Percentiles rank a stretch among this genome's conserved stretches.
phyloP scores from a whole-genome alignment of 2,329 filamentous ascomycete species.

The Sporothrix luriei region DNA sequence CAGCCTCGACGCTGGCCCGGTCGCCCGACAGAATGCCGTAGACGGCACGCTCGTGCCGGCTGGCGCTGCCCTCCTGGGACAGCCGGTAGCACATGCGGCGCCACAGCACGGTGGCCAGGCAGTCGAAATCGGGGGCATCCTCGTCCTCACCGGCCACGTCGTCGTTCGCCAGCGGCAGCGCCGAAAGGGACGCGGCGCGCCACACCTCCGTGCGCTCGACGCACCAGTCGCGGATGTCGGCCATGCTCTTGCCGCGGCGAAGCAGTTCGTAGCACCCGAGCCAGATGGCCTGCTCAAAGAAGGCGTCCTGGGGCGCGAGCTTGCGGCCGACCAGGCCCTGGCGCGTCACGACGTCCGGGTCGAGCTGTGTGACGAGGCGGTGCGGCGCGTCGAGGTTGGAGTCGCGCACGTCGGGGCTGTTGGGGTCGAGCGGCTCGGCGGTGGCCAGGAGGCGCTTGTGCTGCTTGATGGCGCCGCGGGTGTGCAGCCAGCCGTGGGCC shows the following conservation, averaged over 20 bases:
- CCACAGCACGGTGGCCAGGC: conserved; percentile 64
- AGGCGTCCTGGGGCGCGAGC: conserved; percentile 80
- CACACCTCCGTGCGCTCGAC: conserved; percentile 82
- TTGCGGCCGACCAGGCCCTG: conserved; percentile 64
- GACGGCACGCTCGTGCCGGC: conserved; percentile 83
- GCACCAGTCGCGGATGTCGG: conserved; percentile 82
- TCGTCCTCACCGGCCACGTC: conserved; percentile 52
- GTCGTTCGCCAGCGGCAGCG: conserved; percentile 62
- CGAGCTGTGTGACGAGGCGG: conserved; percentile 79
- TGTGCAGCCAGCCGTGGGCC: conserved; percentile 89
- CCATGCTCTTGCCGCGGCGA: conserved; percentile 74
- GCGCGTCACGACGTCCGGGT: conserved; percentile 84
- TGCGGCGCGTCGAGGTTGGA: conserved; percentile 62
- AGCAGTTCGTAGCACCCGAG: conserved; percentile 92
- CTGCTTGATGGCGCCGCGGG: conserved; percentile 84
- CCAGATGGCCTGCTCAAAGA: conserved; percentile 89
- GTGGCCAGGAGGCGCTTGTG: conserved; percentile 77
- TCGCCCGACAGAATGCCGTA: conserved; percentile 91
- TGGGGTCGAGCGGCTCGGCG: conserved; percentile 65
- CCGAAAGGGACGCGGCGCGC: conserved; percentile 82
- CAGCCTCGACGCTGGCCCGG: conserved; percentile 68
- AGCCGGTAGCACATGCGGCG: conserved; percentile 74
- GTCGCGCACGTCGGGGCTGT: conserved; percentile 58
- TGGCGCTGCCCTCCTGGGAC: conserved; percentile 68
- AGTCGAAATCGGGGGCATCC: conserved; percentile 47